phyloP scores from a whole-genome alignment of 352 stramenopile genomes.

The Thalassiosira ordinaria region DNA sequence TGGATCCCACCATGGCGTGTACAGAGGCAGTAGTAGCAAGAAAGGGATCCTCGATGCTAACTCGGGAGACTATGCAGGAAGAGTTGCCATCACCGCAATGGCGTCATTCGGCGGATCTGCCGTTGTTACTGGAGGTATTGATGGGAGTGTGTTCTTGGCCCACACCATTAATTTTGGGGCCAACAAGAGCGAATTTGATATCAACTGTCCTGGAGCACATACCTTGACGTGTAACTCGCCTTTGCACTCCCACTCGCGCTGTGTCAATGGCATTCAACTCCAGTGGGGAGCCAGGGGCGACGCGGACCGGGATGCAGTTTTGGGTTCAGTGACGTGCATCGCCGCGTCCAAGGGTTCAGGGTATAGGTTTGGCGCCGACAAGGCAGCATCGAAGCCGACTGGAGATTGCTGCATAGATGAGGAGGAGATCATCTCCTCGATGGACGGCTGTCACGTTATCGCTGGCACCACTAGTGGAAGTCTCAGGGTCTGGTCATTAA shows the following conservation, averaged over 20 bases:
- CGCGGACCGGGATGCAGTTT: conserved; percentile 64
- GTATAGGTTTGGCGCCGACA: conserved; percentile 44
- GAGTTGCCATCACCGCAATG: conserved; percentile 77
- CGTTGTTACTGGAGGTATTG: conserved; percentile 78
- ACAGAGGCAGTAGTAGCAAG: conserved; percentile 8
- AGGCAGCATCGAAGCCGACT: conserved; percentile 13
- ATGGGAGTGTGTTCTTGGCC: conserved; percentile 84
- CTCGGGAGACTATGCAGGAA: conserved; percentile 38
- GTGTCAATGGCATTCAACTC: conserved; percentile 71
- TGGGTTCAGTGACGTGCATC: conserved; percentile 73
- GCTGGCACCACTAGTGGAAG: conserved; percentile 77
- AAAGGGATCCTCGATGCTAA: conserved; percentile 39
- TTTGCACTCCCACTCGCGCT: conserved; percentile 39
- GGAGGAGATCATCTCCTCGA: conserved; percentile 69
- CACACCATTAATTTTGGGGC: conserved; percentile 67
- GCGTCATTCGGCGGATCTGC: conserved; percentile 73
- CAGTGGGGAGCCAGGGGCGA: conserved; percentile 77
- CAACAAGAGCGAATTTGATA: conserved; percentile 36
- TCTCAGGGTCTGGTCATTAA: conserved; percentile 82
- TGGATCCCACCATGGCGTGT: conserved; percentile 17
- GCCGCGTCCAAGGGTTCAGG: conserved; percentile 60
- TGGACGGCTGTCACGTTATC: conserved; percentile 82
- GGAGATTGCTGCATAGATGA: conserved; percentile 31
- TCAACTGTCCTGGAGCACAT: conserved; percentile 11
- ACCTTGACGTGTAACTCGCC: conserved; percentile 25